phyloP scores from a whole-genome alignment of 2,329 filamentous ascomycete genomes.

The Shiraia sp. region DNA sequence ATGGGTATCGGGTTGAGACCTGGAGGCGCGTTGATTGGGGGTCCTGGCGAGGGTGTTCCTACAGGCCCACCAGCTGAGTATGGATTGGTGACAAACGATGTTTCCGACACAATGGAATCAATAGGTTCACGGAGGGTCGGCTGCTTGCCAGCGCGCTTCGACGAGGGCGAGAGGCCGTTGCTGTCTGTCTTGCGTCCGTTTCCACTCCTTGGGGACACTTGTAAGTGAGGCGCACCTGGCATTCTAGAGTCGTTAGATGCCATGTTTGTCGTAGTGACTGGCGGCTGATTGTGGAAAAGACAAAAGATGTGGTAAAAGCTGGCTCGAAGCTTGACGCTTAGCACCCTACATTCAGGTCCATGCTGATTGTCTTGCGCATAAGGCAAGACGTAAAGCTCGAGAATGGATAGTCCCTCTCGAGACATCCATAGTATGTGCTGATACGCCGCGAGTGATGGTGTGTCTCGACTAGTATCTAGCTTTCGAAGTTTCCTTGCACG shows the following conservation, averaged over 20 bases:
- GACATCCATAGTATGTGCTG: conserved; percentile 95
- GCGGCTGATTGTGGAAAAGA: conserved; percentile 89
- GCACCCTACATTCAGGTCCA: conserved; percentile 79
- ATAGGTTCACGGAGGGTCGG: conserved; percentile 53
- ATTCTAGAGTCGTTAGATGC: conserved; percentile 32
- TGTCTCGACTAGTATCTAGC: conserved; percentile 76
- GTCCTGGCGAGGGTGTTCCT: conserved; percentile 47
- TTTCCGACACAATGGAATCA: conserved; percentile 54
- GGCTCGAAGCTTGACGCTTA: conserved; percentile 88
- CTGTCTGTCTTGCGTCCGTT: conserved; percentile 33
- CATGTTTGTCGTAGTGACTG: conserved; percentile 56
- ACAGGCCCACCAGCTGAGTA: conserved; percentile 47
- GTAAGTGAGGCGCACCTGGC: conserved; percentile 27
- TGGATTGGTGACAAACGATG: conserved; percentile 56
- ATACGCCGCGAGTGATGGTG: conserved; percentile 80
- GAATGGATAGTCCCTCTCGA: conserved; percentile 83
- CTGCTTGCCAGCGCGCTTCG: conserved; percentile 40
- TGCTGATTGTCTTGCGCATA: conserved; percentile 70
- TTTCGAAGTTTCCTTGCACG: conserved; percentile 81
- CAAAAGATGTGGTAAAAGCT: conserved; percentile 98
- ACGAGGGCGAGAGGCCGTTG: conserved; percentile 31
- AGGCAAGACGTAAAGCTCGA: conserved; percentile 84
- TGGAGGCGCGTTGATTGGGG: conserved; percentile 49
- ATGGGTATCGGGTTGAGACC: conserved; percentile 49
- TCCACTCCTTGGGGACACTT: conserved; percentile 24